Base-by-base conservation (phyloP, 1,284 basidiomycete species). In the Tausonia pullulans region DNA sequence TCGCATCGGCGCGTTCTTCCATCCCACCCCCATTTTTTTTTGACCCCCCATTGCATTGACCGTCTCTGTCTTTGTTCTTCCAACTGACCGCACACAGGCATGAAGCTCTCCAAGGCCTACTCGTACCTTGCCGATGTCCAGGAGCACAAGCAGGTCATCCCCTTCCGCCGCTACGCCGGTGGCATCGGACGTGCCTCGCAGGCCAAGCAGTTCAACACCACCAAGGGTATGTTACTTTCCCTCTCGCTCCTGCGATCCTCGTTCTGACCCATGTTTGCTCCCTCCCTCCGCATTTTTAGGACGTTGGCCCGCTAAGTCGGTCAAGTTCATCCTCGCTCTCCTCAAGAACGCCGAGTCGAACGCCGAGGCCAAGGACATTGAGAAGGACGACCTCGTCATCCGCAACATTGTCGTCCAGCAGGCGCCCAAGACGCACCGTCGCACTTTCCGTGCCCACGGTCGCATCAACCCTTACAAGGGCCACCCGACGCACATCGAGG, bases 221-320 rank as follows among this genome's bases (percentile, higher is more conserved):
- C 94, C 69, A 92, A 96, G 81, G 93, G 93, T 92, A 84, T 80
- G 70, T 62, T 48, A 40, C 39, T 14, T 39, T 58, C 61, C 11
- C 11, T 53, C 45, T 44, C 43, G 40, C 41, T 56, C 4, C 9
- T 52, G 48, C 7, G 45, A 55, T 16, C 41, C 13, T 45, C 40
- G 13, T 16, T 45, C 61, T 68, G 58, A 66, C 65, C 51, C 45
- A 11, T 59, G 44, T 54, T 41, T 27, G 64, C 16, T 46, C 50
- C 40, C n/a, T 62, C 53, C 45, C 13, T 51, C 43, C n/a, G 44
- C 27, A 40, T 49, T 44, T 8, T 41, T 69, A 92, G 90, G 96
- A 87, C 96, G 96, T 77, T 98, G 96, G 96, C 96, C 96, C 77
- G 93, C 93, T 82, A 98, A 99, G 83, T 98, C 95, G 68, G 87